Evolutionary conservation across 108 stramenopile genomes (phyloP), one percentile per base, ranked within the genome.

Genomic region (Skeletonema grethae): DNA sequence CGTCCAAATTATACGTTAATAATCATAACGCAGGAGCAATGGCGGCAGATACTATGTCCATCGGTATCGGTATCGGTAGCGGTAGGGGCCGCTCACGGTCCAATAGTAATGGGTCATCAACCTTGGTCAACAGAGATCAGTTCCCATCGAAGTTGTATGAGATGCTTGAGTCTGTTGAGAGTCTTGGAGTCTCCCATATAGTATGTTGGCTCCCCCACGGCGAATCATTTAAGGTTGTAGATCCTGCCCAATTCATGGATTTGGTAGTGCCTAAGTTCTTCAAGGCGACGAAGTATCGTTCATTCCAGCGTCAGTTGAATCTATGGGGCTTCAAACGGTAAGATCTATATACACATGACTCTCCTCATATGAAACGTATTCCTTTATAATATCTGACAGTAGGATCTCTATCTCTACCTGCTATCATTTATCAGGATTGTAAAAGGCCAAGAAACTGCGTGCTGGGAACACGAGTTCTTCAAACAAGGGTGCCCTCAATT

Each of bases 141-240:
- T 53, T 53, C 22, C 50, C 50, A 53, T 8, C 8, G 50, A 53
- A 22, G 20, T 22, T 53, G 8, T 53, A 53, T n/a, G 50, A 24
- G 20, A 53, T 53, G 50, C 50, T 53, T n/a, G 50, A 53, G 50
- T 20, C 50, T 7, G 50, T 53, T 22, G 50, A 20, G 5, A 4
- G 50, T 53, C 43, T 20, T 36, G 70, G 60, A 1, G 7, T 71
- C 20, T 8, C 61, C 5, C n/a, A 83, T 29, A 74, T 83, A 34
- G 86, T 87, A 57, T 61, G 75, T 1, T 91, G 87, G 87, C 73
- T 85, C 70, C 90, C 87, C 2, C 87, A 91, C 38, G 90, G 90
- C 0, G 76, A 87, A 35, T 79, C 84, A 11, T 91, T 86, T 83
- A 85, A 87, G 62, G 83, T 91, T 5, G 46, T 82, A 0, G 84